These are phyloP conservation scores for Ambrosiella cleistominuta DNA, from an alignment of 2,329 filamentous ascomycete genomes.

Conservation along the genomic window DNA sequence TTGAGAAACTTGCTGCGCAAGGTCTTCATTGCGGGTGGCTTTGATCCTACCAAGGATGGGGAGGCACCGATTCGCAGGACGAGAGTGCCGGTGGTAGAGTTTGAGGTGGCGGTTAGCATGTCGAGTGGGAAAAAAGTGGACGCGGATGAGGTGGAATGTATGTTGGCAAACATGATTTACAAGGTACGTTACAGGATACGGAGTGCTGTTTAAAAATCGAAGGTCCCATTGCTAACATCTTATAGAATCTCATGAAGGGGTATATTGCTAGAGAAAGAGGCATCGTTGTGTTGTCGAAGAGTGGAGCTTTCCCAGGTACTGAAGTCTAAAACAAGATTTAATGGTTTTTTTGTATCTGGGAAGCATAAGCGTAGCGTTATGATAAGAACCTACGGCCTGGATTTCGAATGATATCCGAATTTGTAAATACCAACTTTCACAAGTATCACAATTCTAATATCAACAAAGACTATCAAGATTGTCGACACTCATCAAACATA, in stretches of 20 bases:
- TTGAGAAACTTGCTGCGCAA: constrained; percentile 82
- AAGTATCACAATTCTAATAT: background rate
- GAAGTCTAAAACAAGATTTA: constrained; percentile 31
- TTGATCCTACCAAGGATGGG: constrained; percentile 56
- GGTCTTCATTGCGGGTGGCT: constrained; percentile 73
- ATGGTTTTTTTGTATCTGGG: background rate
- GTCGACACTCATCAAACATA: background rate
- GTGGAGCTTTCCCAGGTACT: constrained; percentile 83
- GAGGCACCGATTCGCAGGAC: constrained; percentile 51
- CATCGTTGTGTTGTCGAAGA: constrained; percentile 85
- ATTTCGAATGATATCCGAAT: background rate
- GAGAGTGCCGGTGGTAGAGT: constrained; percentile 66
- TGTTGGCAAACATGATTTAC: constrained; percentile 93
- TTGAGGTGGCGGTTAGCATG: constrained; percentile 66
- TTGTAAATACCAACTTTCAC: background rate
- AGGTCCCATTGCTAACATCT: background rate
- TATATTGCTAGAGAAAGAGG: constrained; percentile 86
- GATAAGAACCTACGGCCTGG: no score
- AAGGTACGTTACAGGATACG: constrained; percentile 43
- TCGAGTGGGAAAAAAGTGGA: constrained; percentile 54
- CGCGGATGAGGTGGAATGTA: constrained; percentile 83
- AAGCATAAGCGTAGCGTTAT: no score
- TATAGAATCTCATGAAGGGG: constrained; percentile 82
- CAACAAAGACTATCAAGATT: background rate
- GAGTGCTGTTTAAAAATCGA: background rate